These are phyloP conservation scores for Infundibulicybe gibba DNA, from an alignment of 768 basidiomycete genomes.

Conservation along the genomic window DNA sequence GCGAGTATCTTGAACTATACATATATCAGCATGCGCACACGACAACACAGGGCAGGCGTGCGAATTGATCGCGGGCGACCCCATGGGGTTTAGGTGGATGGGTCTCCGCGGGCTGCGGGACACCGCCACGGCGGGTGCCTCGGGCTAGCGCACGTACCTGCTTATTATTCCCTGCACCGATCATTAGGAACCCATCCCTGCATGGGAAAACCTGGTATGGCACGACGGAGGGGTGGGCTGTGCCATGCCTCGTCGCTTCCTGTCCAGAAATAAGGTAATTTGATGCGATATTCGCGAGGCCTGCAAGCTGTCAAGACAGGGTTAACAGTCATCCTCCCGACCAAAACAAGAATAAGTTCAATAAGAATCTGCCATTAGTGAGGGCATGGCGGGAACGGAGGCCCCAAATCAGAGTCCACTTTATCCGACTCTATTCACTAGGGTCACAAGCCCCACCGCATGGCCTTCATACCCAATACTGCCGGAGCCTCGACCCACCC, in stretches of 20 bases:
- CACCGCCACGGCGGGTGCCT: neutral
- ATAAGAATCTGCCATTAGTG: no score
- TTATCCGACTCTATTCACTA: no score
- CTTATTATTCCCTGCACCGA: conserved; percentile 88
- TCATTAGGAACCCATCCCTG: conserved; percentile 86
- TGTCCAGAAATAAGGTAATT: conserved; percentile 87
- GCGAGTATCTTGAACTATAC: conserved; percentile 68
- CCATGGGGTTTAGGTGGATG: neutral
- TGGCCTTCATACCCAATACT: no score
- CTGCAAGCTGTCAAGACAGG: conserved; percentile 60
- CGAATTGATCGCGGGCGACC: no score
- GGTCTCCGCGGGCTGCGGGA: no score
- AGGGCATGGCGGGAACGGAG: no score
- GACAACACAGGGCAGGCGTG: neutral
- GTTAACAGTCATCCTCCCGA: no score
- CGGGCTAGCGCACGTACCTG: conserved; percentile 43
- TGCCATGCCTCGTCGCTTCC: conserved; percentile 86
- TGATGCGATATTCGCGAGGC: conserved; percentile 88
- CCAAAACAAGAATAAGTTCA: neutral
- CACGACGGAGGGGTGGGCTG: conserved; percentile 90
- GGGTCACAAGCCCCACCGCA: no score
- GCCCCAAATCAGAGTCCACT: no score
- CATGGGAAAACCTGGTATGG: conserved; percentile 92
- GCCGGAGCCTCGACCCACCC: no score
- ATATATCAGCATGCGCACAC: neutral